Percentiles rank a stretch among this genome's conserved stretches.
phyloP scores from a whole-genome alignment of 2,329 filamentous ascomycete species.

The Mycosphaerella arachidis region DNA sequence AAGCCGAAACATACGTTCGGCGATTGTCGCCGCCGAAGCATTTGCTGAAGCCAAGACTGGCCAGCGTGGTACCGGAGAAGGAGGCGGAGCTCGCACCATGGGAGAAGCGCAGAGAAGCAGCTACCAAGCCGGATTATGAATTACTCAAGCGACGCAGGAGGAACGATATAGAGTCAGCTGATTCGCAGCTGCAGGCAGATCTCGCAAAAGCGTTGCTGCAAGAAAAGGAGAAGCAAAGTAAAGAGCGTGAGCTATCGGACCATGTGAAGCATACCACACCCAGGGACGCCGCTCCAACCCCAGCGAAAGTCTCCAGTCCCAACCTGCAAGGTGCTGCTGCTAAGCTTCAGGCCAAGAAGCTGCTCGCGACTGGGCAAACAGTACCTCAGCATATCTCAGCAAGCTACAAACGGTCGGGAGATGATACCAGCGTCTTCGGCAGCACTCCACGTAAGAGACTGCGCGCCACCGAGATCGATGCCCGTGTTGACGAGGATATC shows the following conservation, averaged over 20 bases:
- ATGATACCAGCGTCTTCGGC: conserved; percentile 4
- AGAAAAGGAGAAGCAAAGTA: neutral
- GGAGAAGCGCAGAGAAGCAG: conserved; percentile 20
- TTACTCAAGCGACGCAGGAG: neutral
- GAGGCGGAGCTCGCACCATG: conserved; percentile 24
- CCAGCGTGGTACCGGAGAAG: conserved; percentile 8
- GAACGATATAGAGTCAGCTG: neutral
- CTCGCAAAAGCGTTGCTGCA: neutral
- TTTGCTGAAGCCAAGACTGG: conserved; percentile 12
- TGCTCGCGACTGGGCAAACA: neutral
- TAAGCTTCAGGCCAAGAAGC: conserved; percentile 21
- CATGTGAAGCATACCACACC: neutral
- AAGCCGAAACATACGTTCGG: conserved; percentile 19
- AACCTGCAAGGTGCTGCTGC: conserved; percentile 19
- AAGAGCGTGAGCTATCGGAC: neutral
- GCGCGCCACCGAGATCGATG: neutral
- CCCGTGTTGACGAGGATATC: conserved; percentile 6
- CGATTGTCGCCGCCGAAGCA: conserved; percentile 15
- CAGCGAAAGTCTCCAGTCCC: conserved; percentile 6
- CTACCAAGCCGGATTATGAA: neutral
- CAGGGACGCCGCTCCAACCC: neutral
- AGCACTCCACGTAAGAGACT: conserved; percentile 16
- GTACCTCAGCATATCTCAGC: neutral
- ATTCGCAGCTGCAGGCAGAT: conserved; percentile 2
- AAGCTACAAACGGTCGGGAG: conserved; percentile 4